Percentiles rank a stretch among this genome's conserved stretches.
phyloP scores from a whole-genome alignment of 208 protist species.

The Leishmania lainsoni region DNA sequence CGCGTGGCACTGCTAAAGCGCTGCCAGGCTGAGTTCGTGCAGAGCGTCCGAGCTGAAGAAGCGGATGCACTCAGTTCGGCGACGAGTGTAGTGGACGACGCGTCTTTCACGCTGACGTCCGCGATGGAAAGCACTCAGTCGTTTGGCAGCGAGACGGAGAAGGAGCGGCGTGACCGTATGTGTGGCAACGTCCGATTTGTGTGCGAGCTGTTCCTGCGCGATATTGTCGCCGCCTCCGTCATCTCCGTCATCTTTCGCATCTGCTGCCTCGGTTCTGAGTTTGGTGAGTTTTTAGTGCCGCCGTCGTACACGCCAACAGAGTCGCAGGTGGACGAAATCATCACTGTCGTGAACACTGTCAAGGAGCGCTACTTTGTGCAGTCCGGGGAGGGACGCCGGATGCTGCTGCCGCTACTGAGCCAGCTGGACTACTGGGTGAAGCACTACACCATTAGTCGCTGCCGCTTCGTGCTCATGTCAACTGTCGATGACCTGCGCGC shows the following conservation, averaged over 20 bases:
- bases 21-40: conserved; percentile 73
- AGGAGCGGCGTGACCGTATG: conserved; percentile 59
- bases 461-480: conserved; percentile 71
- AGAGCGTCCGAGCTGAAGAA: conserved; percentile 22
- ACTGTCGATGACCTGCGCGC: conserved; percentile 46
- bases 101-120: conserved; percentile 1
- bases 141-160: conserved; percentile 33
- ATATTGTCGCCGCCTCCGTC: conserved; percentile 63
- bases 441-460: conserved; percentile 64
- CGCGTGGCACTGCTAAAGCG: conserved; percentile 63
- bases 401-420: conserved; percentile 48
- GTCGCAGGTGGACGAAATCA: conserved; percentile 72
- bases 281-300: conserved; percentile 44
- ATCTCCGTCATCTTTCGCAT: conserved; percentile 62
- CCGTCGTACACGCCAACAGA: conserved; percentile 69
- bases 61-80: not conserved
- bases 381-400: conserved; percentile 34
- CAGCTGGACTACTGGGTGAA: conserved; percentile 64
- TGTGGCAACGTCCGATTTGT: conserved; percentile 83
- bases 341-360: conserved; percentile 51
- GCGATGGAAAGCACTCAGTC: conserved; percentile 14
- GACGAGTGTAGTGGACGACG: not conserved
- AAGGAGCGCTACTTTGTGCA: conserved; percentile 55
- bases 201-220: conserved; percentile 71
- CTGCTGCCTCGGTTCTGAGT: conserved; percentile 51